phyloP scores from a whole-genome alignment of 2,329 filamentous ascomycete genomes.

The Aspergillus ochraceus region DNA sequence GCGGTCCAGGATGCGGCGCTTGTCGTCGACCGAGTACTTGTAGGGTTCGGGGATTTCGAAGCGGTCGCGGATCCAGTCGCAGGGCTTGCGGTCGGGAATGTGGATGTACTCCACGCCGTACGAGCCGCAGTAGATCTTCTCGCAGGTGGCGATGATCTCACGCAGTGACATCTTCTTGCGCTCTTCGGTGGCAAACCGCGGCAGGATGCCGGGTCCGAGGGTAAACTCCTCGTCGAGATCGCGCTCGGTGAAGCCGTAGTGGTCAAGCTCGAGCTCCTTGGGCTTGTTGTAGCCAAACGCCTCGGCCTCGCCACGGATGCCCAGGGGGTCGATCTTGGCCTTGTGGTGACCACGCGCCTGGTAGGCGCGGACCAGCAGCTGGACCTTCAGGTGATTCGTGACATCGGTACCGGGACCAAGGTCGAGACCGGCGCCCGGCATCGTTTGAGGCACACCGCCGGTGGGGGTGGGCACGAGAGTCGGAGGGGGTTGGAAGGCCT shows the following conservation, averaged over 20 bases:
- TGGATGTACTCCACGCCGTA: conserved; percentile 99
- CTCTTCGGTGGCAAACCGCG: conserved; percentile 83
- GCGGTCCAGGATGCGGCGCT: conserved; percentile 94
- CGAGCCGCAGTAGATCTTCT: conserved; percentile 95
- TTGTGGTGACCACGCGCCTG: conserved; percentile 98
- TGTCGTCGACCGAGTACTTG: conserved; percentile 97
- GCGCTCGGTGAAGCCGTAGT: conserved; percentile 93
- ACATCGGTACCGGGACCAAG: conserved; percentile 75
- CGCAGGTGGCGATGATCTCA: conserved; percentile 90
- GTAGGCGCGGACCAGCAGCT: conserved; percentile 94
- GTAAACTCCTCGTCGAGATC: conserved; percentile 90
- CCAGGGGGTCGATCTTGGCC: conserved; percentile 93
- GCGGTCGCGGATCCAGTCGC: conserved; percentile 95
- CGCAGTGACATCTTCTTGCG: conserved; percentile 95
- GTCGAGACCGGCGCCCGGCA: conserved; percentile 67
- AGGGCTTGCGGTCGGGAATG: conserved; percentile 95
- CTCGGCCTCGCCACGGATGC: conserved; percentile 82
- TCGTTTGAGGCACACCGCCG: conserved; percentile 72
- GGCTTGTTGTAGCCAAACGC: conserved; percentile 84
- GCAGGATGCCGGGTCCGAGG: conserved; percentile 91
- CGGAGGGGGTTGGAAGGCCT: conserved; percentile 94
- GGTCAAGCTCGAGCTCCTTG: conserved; percentile 87
- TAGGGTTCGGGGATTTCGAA: conserved; percentile 92
- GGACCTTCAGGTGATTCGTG: conserved; percentile 96
- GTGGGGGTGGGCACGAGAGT: conserved; percentile 82